Conservation (phyloP, 2,329 filamentous ascomycete species). For the Arthrobotrys sphaeroides region DNA sequence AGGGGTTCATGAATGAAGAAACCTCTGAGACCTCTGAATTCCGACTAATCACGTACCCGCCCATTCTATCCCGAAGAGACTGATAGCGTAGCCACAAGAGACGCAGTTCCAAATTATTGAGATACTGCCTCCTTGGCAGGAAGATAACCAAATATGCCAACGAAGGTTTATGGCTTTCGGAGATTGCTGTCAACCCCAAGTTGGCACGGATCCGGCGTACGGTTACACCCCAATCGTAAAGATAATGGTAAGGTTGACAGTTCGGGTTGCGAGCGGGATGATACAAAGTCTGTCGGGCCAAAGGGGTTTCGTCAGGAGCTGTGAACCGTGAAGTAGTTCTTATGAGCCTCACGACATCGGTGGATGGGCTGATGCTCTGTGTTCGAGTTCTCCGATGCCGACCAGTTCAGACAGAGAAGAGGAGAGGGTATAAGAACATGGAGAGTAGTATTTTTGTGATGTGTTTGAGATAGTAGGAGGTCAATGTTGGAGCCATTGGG, state of each 20-base stretch:
- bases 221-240: neutral
- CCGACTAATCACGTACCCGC: constrained; percentile 44
- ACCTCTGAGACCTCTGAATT: constrained; percentile 18
- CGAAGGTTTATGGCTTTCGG: neutral
- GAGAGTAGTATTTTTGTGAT: constrained; percentile 34
- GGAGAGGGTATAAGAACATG: constrained; percentile 33
- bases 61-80: constrained; percentile 23
- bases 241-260: neutral
- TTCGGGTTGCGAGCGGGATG: neutral
- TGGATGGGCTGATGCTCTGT: neutral
- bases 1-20: constrained; percentile 4
- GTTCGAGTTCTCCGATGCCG: constrained; percentile 14
- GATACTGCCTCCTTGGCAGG: neutral
- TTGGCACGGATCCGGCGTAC: neutral
- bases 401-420: constrained; percentile 24
- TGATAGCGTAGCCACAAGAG: neutral
- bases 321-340: neutral
- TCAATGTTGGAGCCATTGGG: constrained; percentile 28
- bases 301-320: neutral
- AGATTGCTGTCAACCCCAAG: neutral
- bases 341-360: neutral
- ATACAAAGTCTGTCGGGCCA: neutral
- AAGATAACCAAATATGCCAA: neutral
- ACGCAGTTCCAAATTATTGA: neutral
- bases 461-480: constrained; percentile 35